Evolutionary conservation across 768 basidiomycete species (phyloP).

Genomic region (Collybia mongolica): DNA sequence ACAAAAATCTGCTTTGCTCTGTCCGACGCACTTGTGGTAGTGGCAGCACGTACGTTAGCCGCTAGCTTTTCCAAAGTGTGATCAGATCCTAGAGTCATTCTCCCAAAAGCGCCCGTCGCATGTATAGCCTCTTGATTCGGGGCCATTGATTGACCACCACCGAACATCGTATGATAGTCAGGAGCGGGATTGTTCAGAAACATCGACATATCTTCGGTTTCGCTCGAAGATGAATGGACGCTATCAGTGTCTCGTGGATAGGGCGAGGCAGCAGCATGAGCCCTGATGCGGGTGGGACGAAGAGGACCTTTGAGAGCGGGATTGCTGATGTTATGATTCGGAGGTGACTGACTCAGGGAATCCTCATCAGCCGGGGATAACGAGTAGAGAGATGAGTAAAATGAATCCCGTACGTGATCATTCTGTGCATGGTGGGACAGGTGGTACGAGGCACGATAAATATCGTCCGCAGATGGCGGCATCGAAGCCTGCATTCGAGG

Average conservation of each 20-base stretch:
- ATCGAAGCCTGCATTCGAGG: conserved; percentile 39
- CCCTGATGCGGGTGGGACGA: conserved; percentile 74
- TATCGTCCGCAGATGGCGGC: conserved; percentile 60
- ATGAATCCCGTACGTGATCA: conserved; percentile 40
- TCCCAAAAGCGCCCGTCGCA: conserved; percentile 69
- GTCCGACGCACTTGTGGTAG: conserved; percentile 89
- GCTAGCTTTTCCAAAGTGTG: conserved; percentile 84
- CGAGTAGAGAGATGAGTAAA: conserved; percentile 10
- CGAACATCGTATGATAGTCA: conserved; percentile 72
- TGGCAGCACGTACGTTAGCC: conserved; percentile 83
- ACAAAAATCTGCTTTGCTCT: conserved; percentile 92
- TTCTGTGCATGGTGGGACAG: conserved; percentile 44
- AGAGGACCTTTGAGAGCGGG: conserved; percentile 76
- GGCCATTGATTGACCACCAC: conserved; percentile 42
- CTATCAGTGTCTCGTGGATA: conserved; percentile 86
- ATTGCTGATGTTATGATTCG: conserved; percentile 74
- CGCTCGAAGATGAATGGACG: conserved; percentile 84
- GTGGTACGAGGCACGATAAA: conserved; percentile 68
- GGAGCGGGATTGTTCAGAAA: conserved; percentile 55
- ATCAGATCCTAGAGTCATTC: conserved; percentile 76
- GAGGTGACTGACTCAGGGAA: conserved; percentile 56
- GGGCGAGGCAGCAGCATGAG: conserved; percentile 78
- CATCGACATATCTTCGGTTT: conserved; percentile 86
- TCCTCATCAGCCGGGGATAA: conserved; percentile 18
- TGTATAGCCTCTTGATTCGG: conserved; percentile 57